Conservation (phyloP, 371 early-diverging fungal species). For the Coemansia sp. region DNA sequence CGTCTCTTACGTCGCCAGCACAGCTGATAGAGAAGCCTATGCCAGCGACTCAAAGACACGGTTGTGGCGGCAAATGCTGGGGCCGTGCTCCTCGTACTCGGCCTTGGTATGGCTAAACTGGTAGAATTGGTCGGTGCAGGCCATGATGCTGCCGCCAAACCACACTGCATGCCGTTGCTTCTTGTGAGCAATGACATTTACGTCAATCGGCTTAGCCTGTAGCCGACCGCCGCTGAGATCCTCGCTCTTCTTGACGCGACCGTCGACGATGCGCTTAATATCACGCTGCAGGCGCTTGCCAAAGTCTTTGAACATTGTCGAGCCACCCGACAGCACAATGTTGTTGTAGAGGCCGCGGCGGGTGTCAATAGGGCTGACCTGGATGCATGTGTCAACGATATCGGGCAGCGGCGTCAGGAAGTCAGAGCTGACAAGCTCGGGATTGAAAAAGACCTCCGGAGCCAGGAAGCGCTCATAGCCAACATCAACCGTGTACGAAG, state of each 20-base stretch:
- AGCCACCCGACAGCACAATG: constrained; percentile 96
- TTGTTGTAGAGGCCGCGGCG: constrained; percentile 96
- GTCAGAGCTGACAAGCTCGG: constrained; percentile 94
- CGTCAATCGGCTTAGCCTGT: constrained; percentile 82
- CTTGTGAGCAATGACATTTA: constrained; percentile 96
- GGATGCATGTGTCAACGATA: constrained; percentile 93
- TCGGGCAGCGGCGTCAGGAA: constrained; percentile 94
- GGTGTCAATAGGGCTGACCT: constrained; percentile 94
- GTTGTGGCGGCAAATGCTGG: constrained; percentile 92
- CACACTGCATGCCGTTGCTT: constrained; percentile 97
- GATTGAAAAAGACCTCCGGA: constrained; percentile 98
- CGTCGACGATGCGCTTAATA: constrained; percentile 84
- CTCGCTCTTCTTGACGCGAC: constrained; percentile 74
- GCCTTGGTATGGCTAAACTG: constrained; percentile 94
- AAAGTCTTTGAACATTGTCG: constrained; percentile 97
- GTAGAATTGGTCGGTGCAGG: constrained; percentile 90
- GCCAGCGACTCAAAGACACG: constrained; percentile 75
- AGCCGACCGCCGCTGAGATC: constrained; percentile 67
- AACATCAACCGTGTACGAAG: constrained; percentile 89
- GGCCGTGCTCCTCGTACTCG: constrained; percentile 97
- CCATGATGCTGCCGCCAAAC: constrained; percentile 94
- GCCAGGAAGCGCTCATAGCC: constrained; percentile 98
- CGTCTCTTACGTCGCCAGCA: neutral
- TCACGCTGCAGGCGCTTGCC: constrained; percentile 92
- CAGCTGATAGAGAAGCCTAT: constrained; percentile 12